These are phyloP conservation scores for Leptoxyphium fumago DNA, from an alignment of 2,329 filamentous ascomycete species.

Conservation along the genomic window DNA sequence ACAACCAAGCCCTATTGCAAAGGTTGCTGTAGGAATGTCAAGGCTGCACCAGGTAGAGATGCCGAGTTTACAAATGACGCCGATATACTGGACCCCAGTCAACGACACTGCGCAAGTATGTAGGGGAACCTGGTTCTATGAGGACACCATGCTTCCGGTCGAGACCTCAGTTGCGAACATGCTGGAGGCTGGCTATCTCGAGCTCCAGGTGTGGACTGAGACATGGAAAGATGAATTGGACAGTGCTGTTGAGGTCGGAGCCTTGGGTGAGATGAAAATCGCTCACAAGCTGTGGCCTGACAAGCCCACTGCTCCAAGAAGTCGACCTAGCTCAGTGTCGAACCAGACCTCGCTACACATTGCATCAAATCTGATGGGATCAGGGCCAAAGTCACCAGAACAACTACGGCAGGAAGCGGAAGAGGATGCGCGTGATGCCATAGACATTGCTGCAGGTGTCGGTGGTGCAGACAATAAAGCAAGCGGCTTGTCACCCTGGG, in stretches of 20 bases:
- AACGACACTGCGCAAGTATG: conserved; percentile 74
- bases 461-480: conserved; percentile 34
- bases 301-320: conserved; percentile 29
- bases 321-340: conserved; percentile 3
- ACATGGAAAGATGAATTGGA: conserved; percentile 87
- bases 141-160: conserved; percentile 83
- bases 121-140: conserved; percentile 93
- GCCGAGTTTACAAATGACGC: conserved; percentile 69
- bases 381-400: conserved; percentile 26
- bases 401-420: conserved; percentile 28
- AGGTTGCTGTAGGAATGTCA: conserved; percentile 79
- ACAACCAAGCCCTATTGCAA: conserved; percentile 28
- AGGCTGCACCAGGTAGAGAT: conserved; percentile 77
- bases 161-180: conserved; percentile 78
- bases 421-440: conserved; percentile 31
- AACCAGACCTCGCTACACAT: conserved; percentile 12
- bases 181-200: conserved; percentile 77
- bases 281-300: conserved; percentile 70
- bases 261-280: conserved; percentile 81
- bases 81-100: conserved; percentile 93
- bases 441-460: conserved; percentile 32
- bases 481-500: conserved; percentile 25
- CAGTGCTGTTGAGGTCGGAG: conserved; percentile 80
- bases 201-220: conserved; percentile 73
- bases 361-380: conserved; percentile 16